Evolutionary conservation across 2,329 filamentous ascomycete species (phyloP), one percentile per base, ranked within the genome.

Genomic region (Colletotrichum sp.): DNA sequence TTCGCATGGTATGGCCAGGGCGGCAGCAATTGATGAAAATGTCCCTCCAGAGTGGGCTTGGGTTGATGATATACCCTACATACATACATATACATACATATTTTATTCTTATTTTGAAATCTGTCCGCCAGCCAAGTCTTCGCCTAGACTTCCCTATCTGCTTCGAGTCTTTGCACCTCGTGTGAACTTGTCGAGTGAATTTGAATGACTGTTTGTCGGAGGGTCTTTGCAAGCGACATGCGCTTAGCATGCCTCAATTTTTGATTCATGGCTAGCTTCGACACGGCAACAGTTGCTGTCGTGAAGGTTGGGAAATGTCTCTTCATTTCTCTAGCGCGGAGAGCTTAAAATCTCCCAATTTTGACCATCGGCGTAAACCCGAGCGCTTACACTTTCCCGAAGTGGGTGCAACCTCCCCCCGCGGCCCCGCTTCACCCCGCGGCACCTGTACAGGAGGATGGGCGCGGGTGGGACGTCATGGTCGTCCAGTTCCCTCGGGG

Each of bases 361-460:
- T 26, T 16, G n/a, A 18, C 5, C n/a, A 12, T 57, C 69, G n/a
- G 32, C 15, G 21, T 18, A 57, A 61, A 26, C 32, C 67, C 67
- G 43, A 48, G 70, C 73, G 73, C 73, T 75, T 75, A 48, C 55
- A 64, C 73, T 64, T 75, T 48, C 73, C 64, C 36, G 59, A 68
- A 67, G 64, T 60, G 61, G 70, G 36, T 43, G 24, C 36, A 43
- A 61, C 26, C 34, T 48, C 34, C 71, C 70, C 70, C 73, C 34
- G 70, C 57, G 73, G 73, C 73, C 73, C 73, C 57, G 64, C 73
- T 43, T 65, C 60, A 66, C 72, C 67, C 72, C 61, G 72, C 67
- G 67, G 52, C 60, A 16, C 60, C 52, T 32, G 15, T 52, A 60
- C 52, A 61, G 52, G 67, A 63, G 52, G 26, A 39, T 52, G 59